Evolutionary conservation across 495 filamentous ascomycete genomes (phyloP).

Genomic region (Hyphodiscus hymeniophilus): DNA sequence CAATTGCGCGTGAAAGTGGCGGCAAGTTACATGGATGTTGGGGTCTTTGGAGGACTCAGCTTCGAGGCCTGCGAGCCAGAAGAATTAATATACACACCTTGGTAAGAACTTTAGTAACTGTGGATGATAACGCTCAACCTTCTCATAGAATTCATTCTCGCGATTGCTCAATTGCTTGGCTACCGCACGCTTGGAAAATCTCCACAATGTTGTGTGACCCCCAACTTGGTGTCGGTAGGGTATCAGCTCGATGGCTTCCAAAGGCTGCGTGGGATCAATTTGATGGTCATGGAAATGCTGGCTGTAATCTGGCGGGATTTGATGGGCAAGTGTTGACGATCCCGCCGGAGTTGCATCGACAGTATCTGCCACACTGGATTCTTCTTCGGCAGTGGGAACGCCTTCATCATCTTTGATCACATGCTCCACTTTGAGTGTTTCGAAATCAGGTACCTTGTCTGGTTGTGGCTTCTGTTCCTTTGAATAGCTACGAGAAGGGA

Average conservation of each 20-base stretch:
- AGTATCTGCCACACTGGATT: conserved; percentile 24
- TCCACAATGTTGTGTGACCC: conserved; percentile 91
- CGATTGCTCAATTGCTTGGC: conserved; percentile 96
- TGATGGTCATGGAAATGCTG: conserved; percentile 38
- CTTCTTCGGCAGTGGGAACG: conserved; percentile 21
- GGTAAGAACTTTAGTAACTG: conserved; percentile 86
- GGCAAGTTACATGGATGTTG: background rate
- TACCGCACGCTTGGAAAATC: conserved; percentile 88
- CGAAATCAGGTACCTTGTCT: conserved; percentile 43
- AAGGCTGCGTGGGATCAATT: conserved; percentile 44
- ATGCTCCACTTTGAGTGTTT: conserved; percentile 35
- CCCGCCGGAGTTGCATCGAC: conserved; percentile 23
- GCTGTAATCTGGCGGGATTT: conserved; percentile 25
- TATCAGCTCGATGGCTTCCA: conserved; percentile 91
- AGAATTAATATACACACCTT: conserved; percentile 53
- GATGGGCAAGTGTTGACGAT: conserved; percentile 21
- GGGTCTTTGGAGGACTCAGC: conserved; percentile 25
- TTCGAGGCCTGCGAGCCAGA: conserved; percentile 20
- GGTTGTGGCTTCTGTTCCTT: conserved; percentile 35
- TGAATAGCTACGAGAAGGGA: conserved; percentile 32
- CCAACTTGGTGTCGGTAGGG: conserved; percentile 97
- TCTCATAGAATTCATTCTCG: conserved; percentile 98
- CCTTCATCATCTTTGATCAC: conserved; percentile 27
- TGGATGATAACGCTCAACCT: conserved; percentile 80
- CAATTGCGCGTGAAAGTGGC: conserved; percentile 3